Percentiles rank a stretch among this genome's conserved stretches.
Conservation (phyloP, 345 rosid species). For the Physaria fendleri region DNA sequence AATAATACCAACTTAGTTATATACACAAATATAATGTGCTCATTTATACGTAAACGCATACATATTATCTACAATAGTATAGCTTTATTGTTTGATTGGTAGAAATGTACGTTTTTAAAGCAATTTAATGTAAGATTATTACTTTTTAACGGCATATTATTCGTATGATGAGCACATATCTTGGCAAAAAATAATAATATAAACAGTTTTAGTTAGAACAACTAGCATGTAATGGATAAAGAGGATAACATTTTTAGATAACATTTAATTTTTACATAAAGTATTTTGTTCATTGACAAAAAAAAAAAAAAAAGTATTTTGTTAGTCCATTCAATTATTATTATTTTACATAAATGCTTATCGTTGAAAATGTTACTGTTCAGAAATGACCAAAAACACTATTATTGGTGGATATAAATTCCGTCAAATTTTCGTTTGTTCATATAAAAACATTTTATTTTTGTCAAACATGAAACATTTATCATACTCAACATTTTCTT, state of each 20-base stretch:
- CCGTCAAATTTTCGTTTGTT: background rate
- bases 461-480: too few species aligned
- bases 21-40: background rate
- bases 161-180: background rate
- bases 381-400: background rate
- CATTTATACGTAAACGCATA: background rate
- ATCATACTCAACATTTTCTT: background rate
- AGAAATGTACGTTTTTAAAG: background rate
- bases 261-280: background rate
- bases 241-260: background rate
- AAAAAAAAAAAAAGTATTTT: too few species aligned
- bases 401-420: background rate
- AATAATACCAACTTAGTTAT: slow-evolving; percentile 1
- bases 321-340: background rate
- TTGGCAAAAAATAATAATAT: background rate
- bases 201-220: background rate
- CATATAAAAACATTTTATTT: too few species aligned
- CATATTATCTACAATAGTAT: background rate
- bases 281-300: too few species aligned
- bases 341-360: background rate
- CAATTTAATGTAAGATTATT: background rate
- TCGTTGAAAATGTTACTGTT: background rate
- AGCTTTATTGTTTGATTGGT: background rate
- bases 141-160: background rate
- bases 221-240: background rate